Conservation (phyloP, 2,329 filamentous ascomycete species). For the Pseudogymnoascus sp. region DNA sequence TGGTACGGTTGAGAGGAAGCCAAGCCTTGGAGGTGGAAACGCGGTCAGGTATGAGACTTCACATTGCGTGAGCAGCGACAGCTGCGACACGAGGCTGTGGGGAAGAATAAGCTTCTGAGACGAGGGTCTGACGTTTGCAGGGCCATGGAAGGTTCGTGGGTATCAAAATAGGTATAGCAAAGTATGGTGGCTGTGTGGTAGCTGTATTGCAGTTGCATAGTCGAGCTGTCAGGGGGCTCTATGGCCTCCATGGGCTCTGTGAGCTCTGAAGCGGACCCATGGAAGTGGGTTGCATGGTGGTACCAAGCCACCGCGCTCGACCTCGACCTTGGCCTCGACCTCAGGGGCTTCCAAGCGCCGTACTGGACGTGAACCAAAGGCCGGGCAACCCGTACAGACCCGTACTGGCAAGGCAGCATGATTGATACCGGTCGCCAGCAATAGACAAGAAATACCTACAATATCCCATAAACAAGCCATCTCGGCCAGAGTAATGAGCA, state of each 20-base stretch:
- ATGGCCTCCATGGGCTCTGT: background rate
- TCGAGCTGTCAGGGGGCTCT: constrained; percentile 1
- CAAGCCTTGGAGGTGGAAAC: constrained; percentile 5
- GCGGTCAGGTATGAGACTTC: background rate
- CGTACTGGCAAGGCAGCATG: background rate
- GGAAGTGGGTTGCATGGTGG: background rate
- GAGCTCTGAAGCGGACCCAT: background rate
- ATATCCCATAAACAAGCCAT: background rate
- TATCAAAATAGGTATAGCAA: background rate
- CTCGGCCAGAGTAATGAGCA: background rate
- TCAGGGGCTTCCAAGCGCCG: constrained; percentile 41
- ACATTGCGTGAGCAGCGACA: background rate
- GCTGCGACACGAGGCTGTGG: background rate
- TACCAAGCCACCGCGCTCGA: constrained; percentile 46
- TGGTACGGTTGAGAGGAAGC: background rate
- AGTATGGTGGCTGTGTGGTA: background rate
- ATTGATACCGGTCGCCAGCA: background rate
- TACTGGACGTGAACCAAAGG: background rate
- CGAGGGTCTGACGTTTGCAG: constrained; percentile 3
- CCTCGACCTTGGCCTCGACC: constrained; percentile 52
- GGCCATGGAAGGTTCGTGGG: background rate
- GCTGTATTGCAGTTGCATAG: background rate
- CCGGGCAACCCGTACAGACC: background rate
- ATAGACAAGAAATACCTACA: background rate
- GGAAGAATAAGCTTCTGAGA: constrained; percentile 6